Base-by-base conservation (phyloP, 805 yeast genomes). In the Phaffomyces opuntiae region DNA sequence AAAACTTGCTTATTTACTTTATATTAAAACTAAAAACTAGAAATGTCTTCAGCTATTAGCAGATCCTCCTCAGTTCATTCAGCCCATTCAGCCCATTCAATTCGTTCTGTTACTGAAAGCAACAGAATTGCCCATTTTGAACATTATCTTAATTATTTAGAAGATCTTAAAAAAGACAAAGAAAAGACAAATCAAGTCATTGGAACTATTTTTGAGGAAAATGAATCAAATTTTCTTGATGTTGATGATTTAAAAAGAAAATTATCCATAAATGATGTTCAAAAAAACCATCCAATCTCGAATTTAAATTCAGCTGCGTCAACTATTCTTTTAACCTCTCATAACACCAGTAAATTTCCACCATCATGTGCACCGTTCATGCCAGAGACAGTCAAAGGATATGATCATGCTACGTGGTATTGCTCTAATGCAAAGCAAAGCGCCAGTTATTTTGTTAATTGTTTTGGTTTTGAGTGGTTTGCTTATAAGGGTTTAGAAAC, bases 401-500 rank as follows among this genome's bases (percentile, higher is more conserved):
- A 81, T 57, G 81, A 77, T 63, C 82, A 81, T 54, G 70, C 85
- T 4, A 81, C 83, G 13, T 77, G 83, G 71, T 83, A 81, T 49
- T 83, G 81, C 12, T 75, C 87, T n/a, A 84, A 85, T 51, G 85
- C 91, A 24, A 79, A 77, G 49, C 78, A 77, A 49, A 67, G 78
- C 39, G 81, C 95, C 0, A 59, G 64, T 21, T 75, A 72, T 57
- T 76, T 81, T 47, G 70, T 76, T 39, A 56, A 68, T 14, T 64
- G 74, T 7, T 73, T 78, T 63, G 95, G 95, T 0, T 87, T 87
- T 61, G 52, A 66, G 19, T 76, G 73, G 34, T 60, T 81, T 35
- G 93, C 89, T 1, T 76, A 72, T 53, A 70, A 63, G 47, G 88
- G 88, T 7, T 68, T 87, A 39, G 93, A 84, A 57, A 83, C 83